phyloP scores from a whole-genome alignment of 352 stramenopile genomes.

The Globisporangium recalcitrans region DNA sequence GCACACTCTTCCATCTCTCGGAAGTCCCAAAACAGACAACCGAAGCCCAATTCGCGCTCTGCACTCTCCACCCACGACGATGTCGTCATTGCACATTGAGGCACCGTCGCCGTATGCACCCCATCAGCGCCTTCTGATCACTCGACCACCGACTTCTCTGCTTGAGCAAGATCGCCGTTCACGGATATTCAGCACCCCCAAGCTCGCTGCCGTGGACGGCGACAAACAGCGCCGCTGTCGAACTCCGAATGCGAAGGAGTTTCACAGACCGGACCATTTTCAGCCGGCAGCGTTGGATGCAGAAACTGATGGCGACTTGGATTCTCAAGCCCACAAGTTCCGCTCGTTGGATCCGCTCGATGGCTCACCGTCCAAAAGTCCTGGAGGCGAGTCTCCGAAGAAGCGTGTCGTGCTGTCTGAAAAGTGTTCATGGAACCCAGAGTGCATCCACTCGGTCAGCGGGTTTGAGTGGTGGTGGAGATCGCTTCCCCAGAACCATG shows the following conservation, averaged over 20 bases:
- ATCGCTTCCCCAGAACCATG: conserved; percentile 57
- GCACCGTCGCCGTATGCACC: conserved; percentile 46
- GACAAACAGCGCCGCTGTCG: conserved; percentile 40
- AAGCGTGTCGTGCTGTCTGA: conserved; percentile 38
- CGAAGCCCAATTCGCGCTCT: conserved; percentile 21
- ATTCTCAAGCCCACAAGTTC: conserved; percentile 1
- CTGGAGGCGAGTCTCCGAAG: conserved; percentile 20
- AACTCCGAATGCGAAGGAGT: conserved; percentile 42
- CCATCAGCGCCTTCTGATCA: conserved; percentile 34
- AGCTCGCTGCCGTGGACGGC: conserved; percentile 44
- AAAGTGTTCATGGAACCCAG: conserved; percentile 67
- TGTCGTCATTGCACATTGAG: conserved; percentile 49
- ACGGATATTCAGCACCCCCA: conserved; percentile 60
- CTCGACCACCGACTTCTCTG: conserved; percentile 38
- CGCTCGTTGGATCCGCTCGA: conserved; percentile 25
- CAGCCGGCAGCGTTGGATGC: conserved; percentile 1
- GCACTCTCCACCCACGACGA: conserved; percentile 54
- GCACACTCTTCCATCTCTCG: conserved; percentile 33
- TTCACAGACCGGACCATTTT: neutral
- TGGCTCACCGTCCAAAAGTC: conserved; percentile 31
- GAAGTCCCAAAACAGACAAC: conserved; percentile 9
- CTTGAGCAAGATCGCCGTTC: conserved; percentile 40
- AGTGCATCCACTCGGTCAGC: conserved; percentile 71
- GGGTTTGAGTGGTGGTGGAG: conserved; percentile 83
- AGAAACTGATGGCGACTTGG: neutral